Evolutionary conservation across 129 eudicot genomes (phyloP).

Genomic region (Scalesia atractyloides): DNA sequence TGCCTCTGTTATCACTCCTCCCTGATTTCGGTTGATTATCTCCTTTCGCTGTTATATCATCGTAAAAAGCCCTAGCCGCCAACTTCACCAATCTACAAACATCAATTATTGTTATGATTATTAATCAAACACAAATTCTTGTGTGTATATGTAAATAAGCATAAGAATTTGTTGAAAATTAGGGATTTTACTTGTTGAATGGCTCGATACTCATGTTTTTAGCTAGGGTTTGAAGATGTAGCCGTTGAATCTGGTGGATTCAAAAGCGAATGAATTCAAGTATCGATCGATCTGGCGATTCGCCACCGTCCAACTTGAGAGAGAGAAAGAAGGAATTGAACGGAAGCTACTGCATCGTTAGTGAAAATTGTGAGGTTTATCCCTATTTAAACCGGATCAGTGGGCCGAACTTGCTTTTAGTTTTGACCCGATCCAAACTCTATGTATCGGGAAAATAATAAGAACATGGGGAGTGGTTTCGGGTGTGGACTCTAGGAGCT

Average conservation of each 20-base stretch:
- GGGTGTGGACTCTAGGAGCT: too few relatives aligned
- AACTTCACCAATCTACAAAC: constrained; percentile 78
- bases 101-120: not conserved
- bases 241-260: constrained; percentile 11
- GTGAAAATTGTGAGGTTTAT: not conserved
- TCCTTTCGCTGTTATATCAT: constrained; percentile 79
- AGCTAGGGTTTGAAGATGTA: constrained; percentile 30
- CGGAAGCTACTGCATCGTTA: not conserved
- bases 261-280: not conserved
- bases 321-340: not conserved
- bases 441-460: too few relatives aligned
- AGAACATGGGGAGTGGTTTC: too few relatives aligned
- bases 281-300: constrained; percentile 23
- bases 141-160: not conserved
- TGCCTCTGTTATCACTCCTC: constrained; percentile 84
- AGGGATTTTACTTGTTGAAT: constrained; percentile 59
- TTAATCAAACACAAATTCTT: constrained; percentile 1
- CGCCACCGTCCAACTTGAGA: not conserved
- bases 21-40: constrained; percentile 86
- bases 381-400: not conserved
- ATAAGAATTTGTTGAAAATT: not conserved
- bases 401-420: not conserved
- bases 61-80: constrained; percentile 92
- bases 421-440: not conserved
- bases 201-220: constrained; percentile 67